These are phyloP conservation scores for Carex pumila DNA, from an alignment of 176 grass and related monocot species.

Conservation along the genomic window DNA sequence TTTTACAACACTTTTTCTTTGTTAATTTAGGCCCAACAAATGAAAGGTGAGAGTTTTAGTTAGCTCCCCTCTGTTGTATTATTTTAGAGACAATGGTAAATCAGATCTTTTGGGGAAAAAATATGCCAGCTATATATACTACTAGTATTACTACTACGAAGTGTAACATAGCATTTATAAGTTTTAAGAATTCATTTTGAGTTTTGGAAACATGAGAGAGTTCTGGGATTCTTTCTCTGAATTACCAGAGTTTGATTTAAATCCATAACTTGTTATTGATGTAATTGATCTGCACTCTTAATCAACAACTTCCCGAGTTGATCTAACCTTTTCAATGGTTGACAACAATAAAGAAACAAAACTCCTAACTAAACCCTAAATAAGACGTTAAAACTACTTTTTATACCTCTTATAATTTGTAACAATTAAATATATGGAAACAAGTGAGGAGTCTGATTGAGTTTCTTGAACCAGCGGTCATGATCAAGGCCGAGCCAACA, in stretches of 20 bases:
- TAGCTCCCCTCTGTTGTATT: slow-evolving; percentile 25
- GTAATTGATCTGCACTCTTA: neutral
- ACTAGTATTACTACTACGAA: slow-evolving; percentile 36
- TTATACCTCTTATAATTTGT: no score
- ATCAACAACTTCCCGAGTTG: neutral
- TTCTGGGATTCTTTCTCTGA: slow-evolving; percentile 9
- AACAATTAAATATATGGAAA: no score
- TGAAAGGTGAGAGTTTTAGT: slow-evolving; percentile 28
- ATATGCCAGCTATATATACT: slow-evolving; percentile 28
- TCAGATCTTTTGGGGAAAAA: slow-evolving; percentile 23
- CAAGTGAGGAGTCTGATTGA: no score
- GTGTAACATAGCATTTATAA: slow-evolving; percentile 21
- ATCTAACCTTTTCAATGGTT: slow-evolving; percentile 21
- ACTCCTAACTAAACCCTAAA: slow-evolving; percentile 40
- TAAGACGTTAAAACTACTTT: no score
- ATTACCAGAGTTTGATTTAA: neutral
- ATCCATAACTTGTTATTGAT: neutral
- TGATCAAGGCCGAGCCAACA: no score
- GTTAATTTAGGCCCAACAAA: slow-evolving; percentile 36
- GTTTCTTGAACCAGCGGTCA: no score
- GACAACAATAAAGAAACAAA: slow-evolving; percentile 47
- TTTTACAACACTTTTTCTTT: neutral
- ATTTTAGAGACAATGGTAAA: slow-evolving; percentile 32
- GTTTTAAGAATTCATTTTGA: neutral
- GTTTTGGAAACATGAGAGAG: neutral